A percentile compares a stretch with the other conserved stretches of the same genome.
These are phyloP conservation scores for Fraxinus pennsylvanica DNA, from an alignment of 257 asterid genomes.

Conservation along the genomic window DNA sequence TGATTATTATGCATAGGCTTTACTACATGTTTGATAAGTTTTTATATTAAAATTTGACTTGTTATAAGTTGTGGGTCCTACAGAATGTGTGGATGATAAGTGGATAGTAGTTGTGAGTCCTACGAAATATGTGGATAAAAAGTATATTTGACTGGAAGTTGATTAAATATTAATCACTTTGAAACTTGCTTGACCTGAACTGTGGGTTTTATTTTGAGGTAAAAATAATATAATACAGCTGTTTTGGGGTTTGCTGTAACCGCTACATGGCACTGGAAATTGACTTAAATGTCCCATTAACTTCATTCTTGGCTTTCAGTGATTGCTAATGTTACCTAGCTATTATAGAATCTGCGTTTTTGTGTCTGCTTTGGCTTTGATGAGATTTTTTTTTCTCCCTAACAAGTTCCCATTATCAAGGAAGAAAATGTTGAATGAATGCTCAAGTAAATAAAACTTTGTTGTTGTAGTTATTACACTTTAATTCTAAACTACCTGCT, in stretches of 20 bases:
- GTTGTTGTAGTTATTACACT: too few species aligned
- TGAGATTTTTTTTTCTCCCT: not conserved
- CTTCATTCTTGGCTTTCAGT: not conserved
- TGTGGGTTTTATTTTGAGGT: not conserved
- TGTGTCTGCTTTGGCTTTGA: not conserved
- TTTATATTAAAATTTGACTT: too few species aligned
- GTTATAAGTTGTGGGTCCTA: too few species aligned
- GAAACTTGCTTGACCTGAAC: not conserved
- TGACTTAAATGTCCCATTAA: not conserved
- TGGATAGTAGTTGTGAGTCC: too few species aligned
- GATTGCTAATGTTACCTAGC: not conserved
- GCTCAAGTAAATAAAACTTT: not conserved
- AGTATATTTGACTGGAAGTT: too few species aligned
- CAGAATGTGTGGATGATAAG: too few species aligned
- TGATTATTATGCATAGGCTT: not conserved
- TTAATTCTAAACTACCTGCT: not conserved
- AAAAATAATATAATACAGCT: too few species aligned
- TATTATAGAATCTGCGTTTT: not conserved
- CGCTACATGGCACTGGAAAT: not conserved
- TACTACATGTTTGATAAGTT: too few species aligned
- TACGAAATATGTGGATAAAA: too few species aligned
- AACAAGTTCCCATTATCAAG: not conserved
- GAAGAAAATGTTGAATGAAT: not conserved
- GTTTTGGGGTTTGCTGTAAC: not conserved
- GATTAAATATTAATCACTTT: too few species aligned